These are phyloP conservation scores for Myxozyma melibiosi DNA, from an alignment of 805 yeast species.

Conservation along the genomic window DNA sequence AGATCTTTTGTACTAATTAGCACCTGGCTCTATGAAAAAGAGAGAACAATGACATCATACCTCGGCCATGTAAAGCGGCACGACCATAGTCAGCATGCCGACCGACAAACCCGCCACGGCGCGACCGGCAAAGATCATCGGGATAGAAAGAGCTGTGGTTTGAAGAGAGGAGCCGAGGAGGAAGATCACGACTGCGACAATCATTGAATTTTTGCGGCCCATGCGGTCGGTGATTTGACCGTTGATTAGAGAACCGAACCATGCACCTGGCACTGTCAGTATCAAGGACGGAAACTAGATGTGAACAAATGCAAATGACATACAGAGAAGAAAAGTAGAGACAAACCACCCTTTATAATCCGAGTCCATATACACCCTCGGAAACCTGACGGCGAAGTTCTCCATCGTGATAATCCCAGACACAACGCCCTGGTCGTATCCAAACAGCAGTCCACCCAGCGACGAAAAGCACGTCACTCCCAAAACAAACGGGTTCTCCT, in stretches of 20 bases:
- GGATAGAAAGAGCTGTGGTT: slow-evolving; percentile 40
- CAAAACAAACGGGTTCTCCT: slow-evolving; percentile 33
- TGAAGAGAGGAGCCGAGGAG: slow-evolving; percentile 28
- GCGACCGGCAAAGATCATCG: slow-evolving; percentile 49
- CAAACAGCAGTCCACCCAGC: slow-evolving; percentile 39
- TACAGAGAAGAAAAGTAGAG: slow-evolving; percentile 26
- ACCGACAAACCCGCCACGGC: slow-evolving; percentile 54
- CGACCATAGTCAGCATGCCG: slow-evolving; percentile 51
- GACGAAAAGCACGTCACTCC: slow-evolving; percentile 38
- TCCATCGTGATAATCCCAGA: slow-evolving; percentile 38
- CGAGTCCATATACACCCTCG: slow-evolving; percentile 29
- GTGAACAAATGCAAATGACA: not conserved
- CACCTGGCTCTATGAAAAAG: too few species aligned
- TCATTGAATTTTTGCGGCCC: slow-evolving; percentile 28
- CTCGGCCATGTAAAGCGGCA: slow-evolving; percentile 44
- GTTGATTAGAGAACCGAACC: slow-evolving; percentile 30
- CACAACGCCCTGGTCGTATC: slow-evolving; percentile 40
- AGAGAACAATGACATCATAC: not conserved
- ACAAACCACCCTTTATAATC: slow-evolving; percentile 32
- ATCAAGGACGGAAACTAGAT: not conserved
- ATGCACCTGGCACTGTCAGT: slow-evolving; percentile 17
- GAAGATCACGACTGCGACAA: slow-evolving; percentile 28
- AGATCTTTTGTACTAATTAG: slow-evolving; percentile 7
- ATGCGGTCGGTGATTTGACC: slow-evolving; percentile 26
- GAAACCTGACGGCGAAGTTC: slow-evolving; percentile 31